Evolutionary conservation across 139 green algal species (phyloP), one percentile per base, ranked within the genome.

Genomic region (Micractinium conductrix): DNA sequence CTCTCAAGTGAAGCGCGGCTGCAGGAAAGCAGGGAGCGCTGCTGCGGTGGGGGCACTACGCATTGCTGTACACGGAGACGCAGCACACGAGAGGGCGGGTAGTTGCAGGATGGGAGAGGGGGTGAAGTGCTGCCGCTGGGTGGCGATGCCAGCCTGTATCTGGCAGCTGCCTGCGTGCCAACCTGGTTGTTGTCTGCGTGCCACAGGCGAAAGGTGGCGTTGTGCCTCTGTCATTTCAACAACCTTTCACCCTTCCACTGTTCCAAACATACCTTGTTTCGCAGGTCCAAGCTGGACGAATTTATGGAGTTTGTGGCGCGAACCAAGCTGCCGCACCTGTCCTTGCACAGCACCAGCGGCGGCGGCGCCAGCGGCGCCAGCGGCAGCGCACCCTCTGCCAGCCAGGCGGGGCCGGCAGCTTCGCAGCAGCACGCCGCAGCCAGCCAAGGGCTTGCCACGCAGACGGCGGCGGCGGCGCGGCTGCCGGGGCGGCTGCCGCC

Each of bases 271-370:
- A 70, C 44, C n/a, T 28, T 85, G 35, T 9, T n/a, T 22, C 94
- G 93, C 79, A 81, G 60, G 35, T 94, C 90, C 78, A 97, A 97
- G 86, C 81, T 97, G 67, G 93, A 93, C 38, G 94, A 94, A 26
- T 97, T 97, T 81, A 89, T 94, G 43, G 81, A 86, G 40, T 96
- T 96, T 89, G 91, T 94, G 38, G 74, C 67, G 6, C 90, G 90
- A 38, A 82, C 90, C 67, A 95, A 95, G 86, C 90, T 93, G 88
- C 87, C 91, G 7, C 78, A 88, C 17, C 90, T 96, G n/a, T 71
- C 62, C 33, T 35, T 73, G 22, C 60, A 58, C 28, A 44, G 42
- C 78, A 84, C 42, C 78, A 45, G 30, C 72, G 26, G 72, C 42
- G 55, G 33, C 53, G 50, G 37, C 53, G 58, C 19, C 74, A 24